Base-by-base conservation (phyloP, 1,139 yeast species). In the Yamadazyma siamensis region DNA sequence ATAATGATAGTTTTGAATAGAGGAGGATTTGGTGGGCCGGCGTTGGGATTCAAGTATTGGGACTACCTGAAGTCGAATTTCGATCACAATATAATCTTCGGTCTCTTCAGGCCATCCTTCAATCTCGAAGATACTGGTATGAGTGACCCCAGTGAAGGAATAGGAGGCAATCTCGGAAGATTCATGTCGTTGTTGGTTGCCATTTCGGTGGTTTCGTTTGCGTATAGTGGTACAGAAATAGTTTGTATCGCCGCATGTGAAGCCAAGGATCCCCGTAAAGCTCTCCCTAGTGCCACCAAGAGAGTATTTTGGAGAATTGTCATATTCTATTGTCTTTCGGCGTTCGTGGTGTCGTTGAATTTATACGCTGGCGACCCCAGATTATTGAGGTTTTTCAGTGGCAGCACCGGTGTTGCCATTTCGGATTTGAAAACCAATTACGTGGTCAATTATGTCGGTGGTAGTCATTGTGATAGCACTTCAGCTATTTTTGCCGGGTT, bases 161-260 rank as follows among this genome's bases (percentile, higher is more conserved):
- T 80, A 17, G 78, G 73, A 1, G 94, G 95, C 2, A 54, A 63
- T 24, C 49, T 61, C 17, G 95, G 94, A 0, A 58, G 86, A 23
- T 69, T 85, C 33, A 56, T 81, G 33, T 81, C 87, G 23, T 58
- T 84, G 13, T 43, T 83, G 35, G 73, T 77, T 1, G 86, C 91
- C 0, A 59, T 78, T 1, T 60, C 78, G 31, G 75, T 78, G 15
- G 80, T 88, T 0, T 68, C 85, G 0, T 83, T 80, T 49, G 80
- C 94, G 0, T 85, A 80, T 47, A 75, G 81, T 34, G 95, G 95
- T 0, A 80, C 89, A 0, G 95, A 85, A 46, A 77, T 82, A 39
- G 94, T 86, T 15, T 80, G 84, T 43, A 77, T 86, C 36, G 89
- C 94, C 1, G 91, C 94, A 2, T 85, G 91, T 50, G 95, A 87